Base-by-base conservation (phyloP, 2,329 filamentous ascomycete genomes). In the Cytospora piceicola region DNA sequence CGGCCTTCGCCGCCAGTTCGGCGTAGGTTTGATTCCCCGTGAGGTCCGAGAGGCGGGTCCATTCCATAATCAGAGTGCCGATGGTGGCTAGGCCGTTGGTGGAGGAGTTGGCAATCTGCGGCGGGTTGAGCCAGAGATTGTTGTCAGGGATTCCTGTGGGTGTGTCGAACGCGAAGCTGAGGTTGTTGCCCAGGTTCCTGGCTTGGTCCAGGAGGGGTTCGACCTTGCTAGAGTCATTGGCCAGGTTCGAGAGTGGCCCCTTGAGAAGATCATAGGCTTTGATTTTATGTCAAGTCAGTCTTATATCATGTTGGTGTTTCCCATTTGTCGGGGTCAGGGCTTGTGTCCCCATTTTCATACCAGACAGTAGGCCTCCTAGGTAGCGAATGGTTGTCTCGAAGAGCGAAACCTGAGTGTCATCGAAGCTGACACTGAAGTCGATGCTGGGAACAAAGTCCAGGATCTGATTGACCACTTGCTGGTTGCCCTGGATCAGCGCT, bases 331-430 rank as follows among this genome's bases (percentile, higher is more conserved):
- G 17, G 24, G 30, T 20, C 29, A 32, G 24, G 29, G 32, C 12
- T 49, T 39, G 30, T 3, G 32, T 39, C 30, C 29, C 14, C 30
- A 17, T 5, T 3, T 7, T 24, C 54, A 59, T 72, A 85, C 89
- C 91, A 2, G 93, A 91, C 11, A 97, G 74, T 71, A 97, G 82
- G 20, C 93, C 93, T 12, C 87, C 93, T 0, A 97, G 79, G 72
- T 96, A 96, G 32, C 93, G 88, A 49, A 97, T 96, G 0, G 92
- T 97, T 0, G 92, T 96, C 77, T 97, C 93, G 72, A 97, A 97
- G 9, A 97, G 77, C 46, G 90, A 94, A 58, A 96, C 87, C 12
- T 81, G 77, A 1, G 81, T 76, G 52, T 83, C 83, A 39, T 68
- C 54, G 29, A 57, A 68, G 56, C 66, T 68, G 29, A 66, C 59